Base-by-base conservation (phyloP, 176 grass and related monocot genomes). In the Musa itinerans region DNA sequence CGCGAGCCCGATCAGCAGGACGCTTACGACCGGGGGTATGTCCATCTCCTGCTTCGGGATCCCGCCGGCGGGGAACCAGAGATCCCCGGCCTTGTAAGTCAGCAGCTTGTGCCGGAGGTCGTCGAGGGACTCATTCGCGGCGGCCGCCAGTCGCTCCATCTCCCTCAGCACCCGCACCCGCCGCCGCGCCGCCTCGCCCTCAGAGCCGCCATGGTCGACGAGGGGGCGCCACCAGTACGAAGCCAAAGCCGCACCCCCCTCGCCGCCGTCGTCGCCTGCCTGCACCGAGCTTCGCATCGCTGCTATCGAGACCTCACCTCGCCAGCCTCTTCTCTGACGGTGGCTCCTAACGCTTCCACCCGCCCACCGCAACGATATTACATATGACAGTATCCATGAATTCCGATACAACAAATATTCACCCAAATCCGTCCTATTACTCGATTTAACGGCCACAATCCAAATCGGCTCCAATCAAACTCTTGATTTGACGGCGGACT, bases 11-110 rank as follows among this genome's bases (percentile, higher is more conserved):
- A 80, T n/a, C 12, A 80, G 78, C n/a, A 80, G 57, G 12, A 80
- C n/a, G 2, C 69, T 73, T 14, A 73, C 52, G 7, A 73, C 58
- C 9, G 56, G 78, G 11, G 78, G 78, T 21, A 80, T 73, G 49
- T 80, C 78, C 17, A 70, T 80, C 8, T 80, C 78, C 55, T 80
- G 20, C 78, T 73, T 72, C 43, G 78, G 13, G 29, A 80, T 65
- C 13, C 78, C 78, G 12, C 78, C 78, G 8, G 78, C 49, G 9
- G 78, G 78, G 48, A 80, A 63, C 78, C 78, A 80, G 57, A 80
- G 57, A 50, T 80, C 78, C 43, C 78, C 78, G 2, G 78, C 69
- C 20, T 69, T 70, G 68, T 80, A 80, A 2, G 55, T 63, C 20
- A 80, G 69, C 12, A 73, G 69, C 69, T 63, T 72, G 55, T 80